Evolutionary conservation across 371 early-diverging fungal species (phyloP), one percentile per base, ranked within the genome.

Genomic region (Smittium culicis): DNA sequence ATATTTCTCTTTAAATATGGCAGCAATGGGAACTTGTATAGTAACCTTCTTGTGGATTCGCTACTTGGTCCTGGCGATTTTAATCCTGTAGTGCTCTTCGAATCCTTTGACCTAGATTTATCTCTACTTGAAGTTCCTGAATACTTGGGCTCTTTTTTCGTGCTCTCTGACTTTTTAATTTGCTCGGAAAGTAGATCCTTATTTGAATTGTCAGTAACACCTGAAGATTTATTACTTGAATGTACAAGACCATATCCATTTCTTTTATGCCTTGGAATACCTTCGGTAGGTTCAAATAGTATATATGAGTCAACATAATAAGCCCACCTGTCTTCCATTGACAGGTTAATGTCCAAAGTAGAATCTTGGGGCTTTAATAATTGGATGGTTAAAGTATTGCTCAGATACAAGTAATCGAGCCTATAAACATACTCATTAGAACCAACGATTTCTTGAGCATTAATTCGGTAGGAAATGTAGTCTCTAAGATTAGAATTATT

Each of bases 301-400:
- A 93, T 90, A 70, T 90, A 96, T 67, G 88, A 88, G 70, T 93
- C 92, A 28, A 95, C 90, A 67, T 95, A 96, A 70, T 91, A 83
- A 28, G 91, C 89, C 86, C 94, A 96, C 56, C 84, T 84, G 72
- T 93, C 94, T 72, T 94, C 93, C 27, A 87, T 83, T 16, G 90
- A 87, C 32, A 87, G 81, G 0, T 85, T 77, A 11, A 81, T 82
- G 63, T 88, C 88, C 25, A 86, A 69, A 67, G 87, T 84, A 54
- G 88, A 83, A 67, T 95, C 94, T 63, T 93, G 89, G 73, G 89
- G 92, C 56, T 84, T 84, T 57, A 96, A 73, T 58, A 93, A 71
- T 73, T 92, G 93, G 34, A 93, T 86, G 1, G 92, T 86, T 81
- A 94, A 82, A 25, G 80, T 77, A 56, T 77, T 72, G 55, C 79